These are phyloP conservation scores for Geotrichum europaeum DNA, from an alignment of 1,139 yeast genomes.

Conservation along the genomic window DNA sequence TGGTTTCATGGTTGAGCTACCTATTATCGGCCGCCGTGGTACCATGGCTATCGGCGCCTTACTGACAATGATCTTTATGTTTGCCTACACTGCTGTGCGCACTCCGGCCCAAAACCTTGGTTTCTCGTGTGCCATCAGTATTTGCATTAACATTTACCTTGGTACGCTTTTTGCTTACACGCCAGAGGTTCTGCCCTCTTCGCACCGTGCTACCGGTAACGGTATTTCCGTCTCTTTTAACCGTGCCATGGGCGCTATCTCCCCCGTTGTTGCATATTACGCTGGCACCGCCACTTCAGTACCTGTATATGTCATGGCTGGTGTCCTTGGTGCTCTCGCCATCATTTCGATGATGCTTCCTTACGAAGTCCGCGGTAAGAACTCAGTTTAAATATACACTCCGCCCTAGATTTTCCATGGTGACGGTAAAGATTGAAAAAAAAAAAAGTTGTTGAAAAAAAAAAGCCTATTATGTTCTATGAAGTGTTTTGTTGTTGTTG, in stretches of 20 bases:
- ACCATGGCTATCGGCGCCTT: constrained; percentile 51
- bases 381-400: constrained; percentile 4
- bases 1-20: constrained; percentile 40
- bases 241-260: constrained; percentile 45
- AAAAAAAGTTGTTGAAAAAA: neutral
- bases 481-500: neutral
- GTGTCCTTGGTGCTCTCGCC: constrained; percentile 43
- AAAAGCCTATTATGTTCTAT: neutral
- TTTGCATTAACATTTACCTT: constrained; percentile 48
- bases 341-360: constrained; percentile 43
- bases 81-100: constrained; percentile 52
- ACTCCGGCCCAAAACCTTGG: constrained; percentile 49
- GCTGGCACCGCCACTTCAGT: constrained; percentile 40
- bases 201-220: constrained; percentile 52
- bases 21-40: constrained; percentile 50
- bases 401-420: neutral
- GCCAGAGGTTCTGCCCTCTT: constrained; percentile 51
- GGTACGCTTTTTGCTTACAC: constrained; percentile 34
- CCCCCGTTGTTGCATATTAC: constrained; percentile 49
- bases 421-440: neutral
- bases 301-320: constrained; percentile 59
- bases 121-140: constrained; percentile 46
- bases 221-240: constrained; percentile 46
- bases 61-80: constrained; percentile 48
- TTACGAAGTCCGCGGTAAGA: constrained; percentile 36